These are phyloP conservation scores for Tolypocladium nubicola DNA, from an alignment of 2,329 filamentous ascomycete species.

Conservation along the genomic window DNA sequence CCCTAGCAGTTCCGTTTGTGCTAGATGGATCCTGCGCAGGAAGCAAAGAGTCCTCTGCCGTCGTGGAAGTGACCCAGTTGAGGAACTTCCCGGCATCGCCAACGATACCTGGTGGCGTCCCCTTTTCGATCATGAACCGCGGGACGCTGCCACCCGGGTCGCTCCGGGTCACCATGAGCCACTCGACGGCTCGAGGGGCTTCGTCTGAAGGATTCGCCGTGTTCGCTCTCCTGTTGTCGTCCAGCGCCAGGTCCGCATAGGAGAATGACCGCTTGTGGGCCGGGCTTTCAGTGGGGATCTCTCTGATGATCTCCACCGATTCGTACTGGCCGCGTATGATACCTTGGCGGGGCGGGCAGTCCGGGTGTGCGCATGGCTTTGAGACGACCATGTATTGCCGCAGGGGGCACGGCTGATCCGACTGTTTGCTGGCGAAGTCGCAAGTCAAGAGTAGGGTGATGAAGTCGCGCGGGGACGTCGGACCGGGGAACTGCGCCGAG, in stretches of 20 bases:
- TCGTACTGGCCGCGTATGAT: conserved; percentile 83
- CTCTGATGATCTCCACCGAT: conserved; percentile 82
- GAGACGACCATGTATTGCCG: conserved; percentile 82
- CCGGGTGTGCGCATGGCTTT: conserved; percentile 68
- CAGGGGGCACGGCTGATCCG: conserved; percentile 24
- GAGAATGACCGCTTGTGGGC: conserved; percentile 20
- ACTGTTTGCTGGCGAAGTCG: conserved; percentile 33
- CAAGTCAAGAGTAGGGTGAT: conserved; percentile 68
- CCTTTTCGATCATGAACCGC: conserved; percentile 82
- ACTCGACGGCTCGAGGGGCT: conserved; percentile 47
- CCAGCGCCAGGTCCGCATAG: conserved; percentile 17
- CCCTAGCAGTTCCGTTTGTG: conserved; percentile 1
- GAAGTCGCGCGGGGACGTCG: conserved; percentile 81
- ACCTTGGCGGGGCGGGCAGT: conserved; percentile 57
- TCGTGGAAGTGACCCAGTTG: conserved; percentile 51
- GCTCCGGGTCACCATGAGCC: conserved; percentile 86
- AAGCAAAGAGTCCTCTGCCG: conserved; percentile 1
- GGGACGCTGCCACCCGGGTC: conserved; percentile 85
- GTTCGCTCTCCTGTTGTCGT: conserved; percentile 14
- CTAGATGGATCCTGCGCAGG: not conserved
- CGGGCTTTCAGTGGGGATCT: conserved; percentile 52
- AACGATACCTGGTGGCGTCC: conserved; percentile 72
- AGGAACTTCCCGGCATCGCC: conserved; percentile 72
- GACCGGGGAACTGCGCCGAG: conserved; percentile 82
- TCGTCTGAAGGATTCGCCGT: conserved; percentile 5